Conservation (phyloP, 1,139 yeast genomes). For the Spencermartinsiella ligniputridi region DNA sequence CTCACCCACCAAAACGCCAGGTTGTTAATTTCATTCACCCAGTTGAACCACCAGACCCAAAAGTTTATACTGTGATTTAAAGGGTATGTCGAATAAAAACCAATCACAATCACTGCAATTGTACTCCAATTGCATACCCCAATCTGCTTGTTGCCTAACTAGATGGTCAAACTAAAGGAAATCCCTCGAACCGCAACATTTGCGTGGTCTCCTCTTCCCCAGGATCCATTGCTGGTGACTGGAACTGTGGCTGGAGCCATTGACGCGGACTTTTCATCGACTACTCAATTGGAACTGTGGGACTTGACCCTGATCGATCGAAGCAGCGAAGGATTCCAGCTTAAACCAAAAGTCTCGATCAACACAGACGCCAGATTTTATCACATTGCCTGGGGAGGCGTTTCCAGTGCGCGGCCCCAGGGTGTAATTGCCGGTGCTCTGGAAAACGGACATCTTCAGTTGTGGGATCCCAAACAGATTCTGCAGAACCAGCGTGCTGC, state of each 20-base stretch:
- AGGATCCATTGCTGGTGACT: slow-evolving; percentile 71
- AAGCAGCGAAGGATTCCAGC: slow-evolving; percentile 32
- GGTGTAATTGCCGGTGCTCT: slow-evolving; percentile 84
- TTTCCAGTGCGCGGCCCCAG: slow-evolving; percentile 47
- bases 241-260: slow-evolving; percentile 96
- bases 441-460: slow-evolving; percentile 74
- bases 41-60: no score
- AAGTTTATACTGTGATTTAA: no score
- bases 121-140: no score
- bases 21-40: no score
- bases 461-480: slow-evolving; percentile 58
- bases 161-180: slow-evolving; percentile 81
- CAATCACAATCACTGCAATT: no score
- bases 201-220: slow-evolving; percentile 81
- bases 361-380: slow-evolving; percentile 57
- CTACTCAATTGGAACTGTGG: slow-evolving; percentile 76
- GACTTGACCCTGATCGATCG: slow-evolving; percentile 51
- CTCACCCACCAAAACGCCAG: no score
- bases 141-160: no score
- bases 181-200: slow-evolving; percentile 83
- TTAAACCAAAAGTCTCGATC: slow-evolving; percentile 52
- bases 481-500: slow-evolving; percentile 16
- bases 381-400: slow-evolving; percentile 82
- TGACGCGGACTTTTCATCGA: slow-evolving; percentile 78
- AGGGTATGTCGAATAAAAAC: no score